Evolutionary conservation across 2,329 filamentous ascomycete genomes (phyloP).

Genomic region (Teratosphaeriaceae sp.): DNA sequence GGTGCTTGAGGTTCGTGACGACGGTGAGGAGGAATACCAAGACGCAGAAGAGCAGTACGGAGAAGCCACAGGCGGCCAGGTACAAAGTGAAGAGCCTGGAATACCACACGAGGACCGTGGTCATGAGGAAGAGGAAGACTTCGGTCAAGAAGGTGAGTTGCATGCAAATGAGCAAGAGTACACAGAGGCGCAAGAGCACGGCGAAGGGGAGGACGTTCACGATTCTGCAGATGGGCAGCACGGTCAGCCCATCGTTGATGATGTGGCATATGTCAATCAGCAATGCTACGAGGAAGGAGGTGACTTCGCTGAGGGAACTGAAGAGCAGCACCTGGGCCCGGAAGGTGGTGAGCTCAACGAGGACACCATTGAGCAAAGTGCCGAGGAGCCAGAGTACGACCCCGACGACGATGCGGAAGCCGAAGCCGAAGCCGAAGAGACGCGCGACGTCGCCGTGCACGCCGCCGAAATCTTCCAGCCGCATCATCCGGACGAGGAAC

Average conservation of each 20-base stretch:
- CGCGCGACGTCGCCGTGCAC: background rate
- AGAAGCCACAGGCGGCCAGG: constrained; percentile 4
- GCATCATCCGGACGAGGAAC: background rate
- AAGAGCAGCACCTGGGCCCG: background rate
- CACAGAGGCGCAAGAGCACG: constrained; percentile 10
- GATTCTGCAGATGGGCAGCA: too few species aligned
- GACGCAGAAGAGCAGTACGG: too few species aligned
- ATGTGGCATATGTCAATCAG: too few species aligned
- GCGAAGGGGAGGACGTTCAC: constrained; percentile 8
- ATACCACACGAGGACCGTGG: too few species aligned
- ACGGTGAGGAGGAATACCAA: constrained; percentile 10
- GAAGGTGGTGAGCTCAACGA: too few species aligned
- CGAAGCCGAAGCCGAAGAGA: constrained; percentile 9
- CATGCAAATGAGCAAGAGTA: constrained; percentile 12
- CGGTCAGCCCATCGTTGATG: too few species aligned
- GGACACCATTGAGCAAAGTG: too few species aligned
- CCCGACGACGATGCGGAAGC: constrained; percentile 9
- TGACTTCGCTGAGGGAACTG: too few species aligned
- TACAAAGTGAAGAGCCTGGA: too few species aligned
- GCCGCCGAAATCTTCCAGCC: constrained; percentile 2
- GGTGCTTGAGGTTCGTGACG: background rate
- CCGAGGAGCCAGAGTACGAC: background rate
- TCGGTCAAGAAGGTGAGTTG: constrained; percentile 5
- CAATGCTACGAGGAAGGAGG: too few species aligned
- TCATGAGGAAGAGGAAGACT: too few species aligned